These are phyloP conservation scores for Kalmusia sp. DNA, from an alignment of 2,329 filamentous ascomycete genomes.

Conservation along the genomic window DNA sequence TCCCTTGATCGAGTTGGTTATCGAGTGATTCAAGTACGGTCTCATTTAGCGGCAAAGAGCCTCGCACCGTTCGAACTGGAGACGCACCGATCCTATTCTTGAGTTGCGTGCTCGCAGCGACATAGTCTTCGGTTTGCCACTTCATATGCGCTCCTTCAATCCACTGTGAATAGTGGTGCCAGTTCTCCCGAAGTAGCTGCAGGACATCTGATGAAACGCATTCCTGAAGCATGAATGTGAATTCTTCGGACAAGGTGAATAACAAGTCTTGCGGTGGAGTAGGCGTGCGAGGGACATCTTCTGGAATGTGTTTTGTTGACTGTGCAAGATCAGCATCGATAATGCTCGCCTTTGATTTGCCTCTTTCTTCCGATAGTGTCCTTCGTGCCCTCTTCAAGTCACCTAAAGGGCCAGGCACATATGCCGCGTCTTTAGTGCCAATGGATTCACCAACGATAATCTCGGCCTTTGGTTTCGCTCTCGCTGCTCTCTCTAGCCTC, in stretches of 20 bases:
- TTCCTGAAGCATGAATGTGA: not conserved
- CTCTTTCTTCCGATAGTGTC: too few species aligned
- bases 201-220: not conserved
- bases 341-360: too few species aligned
- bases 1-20: not conserved
- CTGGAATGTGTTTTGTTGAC: too few species aligned
- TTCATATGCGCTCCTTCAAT: not conserved
- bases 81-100: not conserved
- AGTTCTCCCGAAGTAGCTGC: not conserved
- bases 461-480: too few species aligned
- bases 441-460: too few species aligned
- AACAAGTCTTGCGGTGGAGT: not conserved
- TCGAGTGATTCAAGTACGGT: not conserved
- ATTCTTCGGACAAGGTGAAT: not conserved
- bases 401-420: too few species aligned
- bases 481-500: too few species aligned
- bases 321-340: too few species aligned
- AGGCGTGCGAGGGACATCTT: too few species aligned
- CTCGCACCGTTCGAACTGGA: not conserved
- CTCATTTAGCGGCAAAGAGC: not conserved
- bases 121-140: not conserved
- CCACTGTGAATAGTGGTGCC: slow-evolving; percentile 2
- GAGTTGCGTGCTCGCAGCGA: not conserved
- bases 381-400: too few species aligned
- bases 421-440: too few species aligned